Conservation (phyloP, 257 asterid genomes). For the Jaltomata sinuosa region DNA sequence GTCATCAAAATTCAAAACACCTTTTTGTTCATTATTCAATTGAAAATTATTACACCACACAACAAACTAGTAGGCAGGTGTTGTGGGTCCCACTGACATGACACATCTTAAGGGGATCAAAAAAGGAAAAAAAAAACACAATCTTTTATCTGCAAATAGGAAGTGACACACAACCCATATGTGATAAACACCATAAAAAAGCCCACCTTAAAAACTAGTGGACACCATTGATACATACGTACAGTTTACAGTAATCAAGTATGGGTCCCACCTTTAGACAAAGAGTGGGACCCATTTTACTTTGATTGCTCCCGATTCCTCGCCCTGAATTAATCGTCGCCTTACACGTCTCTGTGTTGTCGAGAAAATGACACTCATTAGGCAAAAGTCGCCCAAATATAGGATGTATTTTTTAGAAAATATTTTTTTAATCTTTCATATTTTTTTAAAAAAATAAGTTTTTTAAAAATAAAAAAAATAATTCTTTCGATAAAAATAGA, state of each 20-base stretch:
- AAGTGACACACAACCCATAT: not conserved
- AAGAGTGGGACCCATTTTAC: not conserved
- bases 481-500: too few relatives aligned
- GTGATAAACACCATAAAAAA: not conserved
- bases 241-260: not conserved
- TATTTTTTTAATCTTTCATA: too few relatives aligned
- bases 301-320: not conserved
- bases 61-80: not conserved
- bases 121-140: not conserved
- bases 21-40: not conserved
- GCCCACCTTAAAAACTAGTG: not conserved
- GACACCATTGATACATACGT: not conserved
- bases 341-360: not conserved
- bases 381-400: not conserved
- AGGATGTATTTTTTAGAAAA: too few relatives aligned
- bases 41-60: not conserved
- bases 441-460: too few relatives aligned
- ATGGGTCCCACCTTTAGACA: not conserved
- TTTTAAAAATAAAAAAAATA: too few relatives aligned
- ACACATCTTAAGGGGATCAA: not conserved
- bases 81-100: not conserved
- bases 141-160: not conserved
- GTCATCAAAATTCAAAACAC: not conserved
- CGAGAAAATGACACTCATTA: not conserved
- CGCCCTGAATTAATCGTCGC: not conserved